Evolutionary conservation across 345 rosid species (phyloP).

Genomic region (Melastoma malabathricum): DNA sequence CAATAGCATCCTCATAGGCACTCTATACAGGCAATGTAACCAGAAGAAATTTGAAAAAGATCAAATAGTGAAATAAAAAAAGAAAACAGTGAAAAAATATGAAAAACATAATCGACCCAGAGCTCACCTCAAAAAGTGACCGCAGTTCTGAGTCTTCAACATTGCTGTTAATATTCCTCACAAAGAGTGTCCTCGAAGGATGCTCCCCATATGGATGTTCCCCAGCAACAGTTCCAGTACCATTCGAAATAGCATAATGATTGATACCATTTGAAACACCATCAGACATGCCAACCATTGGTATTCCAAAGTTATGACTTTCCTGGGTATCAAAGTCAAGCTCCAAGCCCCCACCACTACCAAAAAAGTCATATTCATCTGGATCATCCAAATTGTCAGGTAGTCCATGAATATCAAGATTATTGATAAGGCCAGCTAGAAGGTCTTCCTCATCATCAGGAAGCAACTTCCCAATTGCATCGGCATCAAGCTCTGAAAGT

Average conservation of each 20-base stretch:
- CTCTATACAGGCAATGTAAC: no score
- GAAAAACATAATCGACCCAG: constrained; percentile 1
- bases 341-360: constrained; percentile 84
- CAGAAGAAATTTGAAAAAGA: neutral
- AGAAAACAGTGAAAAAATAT: neutral
- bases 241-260: constrained; percentile 41
- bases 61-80: neutral
- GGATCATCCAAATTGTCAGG: constrained; percentile 58
- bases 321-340: constrained; percentile 59
- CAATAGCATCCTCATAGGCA: no score
- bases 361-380: constrained; percentile 78
- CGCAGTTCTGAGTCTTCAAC: constrained; percentile 79
- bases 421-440: constrained; percentile 72
- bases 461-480: constrained; percentile 40
- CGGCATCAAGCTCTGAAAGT: constrained; percentile 35
- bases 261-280: constrained; percentile 34
- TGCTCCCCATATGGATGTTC: constrained; percentile 97
- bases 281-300: constrained; percentile 41
- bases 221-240: constrained; percentile 56
- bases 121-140: constrained; percentile 74
- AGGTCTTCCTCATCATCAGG: constrained; percentile 84
- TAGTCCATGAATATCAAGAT: constrained; percentile 49
- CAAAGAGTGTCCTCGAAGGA: constrained; percentile 91
- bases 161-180: constrained; percentile 86
- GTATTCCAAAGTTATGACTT: constrained; percentile 24